These are phyloP conservation scores for Phytophthora pistaciae DNA, from an alignment of 352 stramenopile genomes.

Conservation along the genomic window DNA sequence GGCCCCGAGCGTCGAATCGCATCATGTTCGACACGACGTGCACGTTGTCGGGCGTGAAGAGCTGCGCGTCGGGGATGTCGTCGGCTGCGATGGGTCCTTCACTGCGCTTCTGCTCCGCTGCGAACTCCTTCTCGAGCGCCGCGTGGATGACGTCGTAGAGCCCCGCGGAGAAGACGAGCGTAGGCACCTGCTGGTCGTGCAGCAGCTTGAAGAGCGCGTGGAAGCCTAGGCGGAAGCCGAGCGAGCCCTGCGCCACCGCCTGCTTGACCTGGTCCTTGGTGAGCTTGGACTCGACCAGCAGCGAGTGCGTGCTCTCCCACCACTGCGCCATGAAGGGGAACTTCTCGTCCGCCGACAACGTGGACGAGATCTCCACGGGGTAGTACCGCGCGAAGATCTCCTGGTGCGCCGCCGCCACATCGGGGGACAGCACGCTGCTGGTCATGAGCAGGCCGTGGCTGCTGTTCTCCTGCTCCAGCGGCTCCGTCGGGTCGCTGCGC, in stretches of 20 bases:
- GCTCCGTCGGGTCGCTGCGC: conserved; percentile 4
- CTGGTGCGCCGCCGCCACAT: conserved; percentile 37
- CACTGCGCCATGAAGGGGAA: conserved; percentile 75
- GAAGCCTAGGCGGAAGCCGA: conserved; percentile 58
- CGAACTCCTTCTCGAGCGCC: conserved; percentile 58
- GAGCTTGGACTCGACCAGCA: conserved; percentile 63
- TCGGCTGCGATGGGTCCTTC: neutral
- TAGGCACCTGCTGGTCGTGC: conserved; percentile 48
- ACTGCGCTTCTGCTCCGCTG: conserved; percentile 17
- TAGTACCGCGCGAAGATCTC: conserved; percentile 72
- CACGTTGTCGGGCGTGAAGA: conserved; percentile 53
- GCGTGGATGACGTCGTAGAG: conserved; percentile 69
- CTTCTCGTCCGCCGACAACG: conserved; percentile 64
- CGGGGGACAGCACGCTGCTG: conserved; percentile 26
- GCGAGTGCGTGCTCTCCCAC: conserved; percentile 50
- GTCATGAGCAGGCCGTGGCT: conserved; percentile 39
- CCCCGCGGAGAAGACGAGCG: conserved; percentile 69
- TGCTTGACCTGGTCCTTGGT: conserved; percentile 49
- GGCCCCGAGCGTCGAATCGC: conserved; percentile 57
- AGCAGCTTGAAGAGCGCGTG: conserved; percentile 55
- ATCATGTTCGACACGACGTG: conserved; percentile 87
- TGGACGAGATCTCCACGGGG: conserved; percentile 71
- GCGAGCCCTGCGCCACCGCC: conserved; percentile 40
- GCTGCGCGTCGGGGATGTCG: neutral
- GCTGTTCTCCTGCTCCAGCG: conserved; percentile 31